Percentiles rank a stretch among this genome's conserved stretches.
These are phyloP conservation scores for Pleurotus pulmonarius DNA, from an alignment of 768 basidiomycete species.

Conservation along the genomic window DNA sequence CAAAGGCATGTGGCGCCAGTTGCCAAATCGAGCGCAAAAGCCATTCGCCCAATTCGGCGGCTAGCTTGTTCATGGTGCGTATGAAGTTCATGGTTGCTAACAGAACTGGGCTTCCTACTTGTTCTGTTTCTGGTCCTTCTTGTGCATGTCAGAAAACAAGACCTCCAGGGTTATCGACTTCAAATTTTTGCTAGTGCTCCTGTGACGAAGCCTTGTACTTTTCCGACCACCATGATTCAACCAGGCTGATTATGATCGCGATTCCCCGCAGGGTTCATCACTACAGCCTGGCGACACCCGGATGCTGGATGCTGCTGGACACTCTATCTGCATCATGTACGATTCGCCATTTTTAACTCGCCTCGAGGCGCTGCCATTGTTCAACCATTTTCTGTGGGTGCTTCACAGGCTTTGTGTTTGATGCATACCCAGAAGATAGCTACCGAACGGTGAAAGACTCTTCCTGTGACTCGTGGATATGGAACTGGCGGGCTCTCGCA, in stretches of 20 bases:
- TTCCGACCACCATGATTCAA: not conserved
- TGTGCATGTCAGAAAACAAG: slow-evolving; percentile 6
- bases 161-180: slow-evolving; percentile 5
- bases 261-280: not conserved
- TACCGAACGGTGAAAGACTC: not conserved
- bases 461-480: not conserved
- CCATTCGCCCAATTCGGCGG: slow-evolving; percentile 1
- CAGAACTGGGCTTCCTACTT: slow-evolving; percentile 8
- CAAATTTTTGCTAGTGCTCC: not conserved
- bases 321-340: not conserved
- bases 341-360: not conserved
- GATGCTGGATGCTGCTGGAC: not conserved
- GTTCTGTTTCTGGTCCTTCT: slow-evolving; percentile 6
- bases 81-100: slow-evolving; percentile 4
- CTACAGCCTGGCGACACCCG: not conserved
- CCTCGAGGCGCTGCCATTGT: not conserved
- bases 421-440: not conserved
- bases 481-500: not conserved
- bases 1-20: not conserved
- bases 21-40: slow-evolving; percentile 4
- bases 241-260: not conserved
- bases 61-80: slow-evolving; percentile 6
- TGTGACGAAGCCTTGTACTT: slow-evolving; percentile 7
- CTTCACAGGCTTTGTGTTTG: not conserved
- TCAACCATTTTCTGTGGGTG: not conserved